Evolutionary conservation across 306 rosid species (phyloP).

Genomic region (Acacia confusa): DNA sequence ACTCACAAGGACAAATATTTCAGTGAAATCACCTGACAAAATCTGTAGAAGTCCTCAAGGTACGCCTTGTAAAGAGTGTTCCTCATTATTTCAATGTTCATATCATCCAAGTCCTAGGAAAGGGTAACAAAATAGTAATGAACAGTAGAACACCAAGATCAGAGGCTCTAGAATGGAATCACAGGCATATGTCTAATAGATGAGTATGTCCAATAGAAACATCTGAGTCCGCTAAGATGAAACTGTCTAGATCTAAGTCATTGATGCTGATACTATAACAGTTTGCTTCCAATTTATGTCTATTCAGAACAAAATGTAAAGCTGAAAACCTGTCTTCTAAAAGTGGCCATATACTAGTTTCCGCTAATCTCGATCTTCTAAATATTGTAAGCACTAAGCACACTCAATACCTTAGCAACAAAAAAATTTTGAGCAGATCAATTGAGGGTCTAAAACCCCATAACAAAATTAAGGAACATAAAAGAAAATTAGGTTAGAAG

Average conservation of each 20-base stretch:
- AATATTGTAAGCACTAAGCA: neutral
- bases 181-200: slow-evolving; percentile 3
- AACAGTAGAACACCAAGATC: slow-evolving; percentile 22
- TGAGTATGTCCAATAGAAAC: neutral
- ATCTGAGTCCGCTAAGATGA: neutral
- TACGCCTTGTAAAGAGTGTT: slow-evolving; percentile 99
- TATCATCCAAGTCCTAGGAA: slow-evolving; percentile 92
- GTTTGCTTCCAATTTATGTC: slow-evolving; percentile 3
- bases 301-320: neutral
- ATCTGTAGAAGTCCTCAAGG: slow-evolving; percentile 94
- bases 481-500: neutral
- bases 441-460: neutral
- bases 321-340: neutral
- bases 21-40: slow-evolving; percentile 74
- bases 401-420: neutral
- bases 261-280: neutral
- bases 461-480: neutral
- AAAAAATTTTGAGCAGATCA: neutral
- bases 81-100: slow-evolving; percentile 98
- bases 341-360: neutral
- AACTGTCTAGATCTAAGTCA: neutral
- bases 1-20: neutral
- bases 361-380: slow-evolving; percentile 1
- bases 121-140: slow-evolving; percentile 4
- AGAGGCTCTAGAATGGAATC: neutral